Conservation (phyloP, 2,329 filamentous ascomycete species). For the Hymenoscyphus repandus region DNA sequence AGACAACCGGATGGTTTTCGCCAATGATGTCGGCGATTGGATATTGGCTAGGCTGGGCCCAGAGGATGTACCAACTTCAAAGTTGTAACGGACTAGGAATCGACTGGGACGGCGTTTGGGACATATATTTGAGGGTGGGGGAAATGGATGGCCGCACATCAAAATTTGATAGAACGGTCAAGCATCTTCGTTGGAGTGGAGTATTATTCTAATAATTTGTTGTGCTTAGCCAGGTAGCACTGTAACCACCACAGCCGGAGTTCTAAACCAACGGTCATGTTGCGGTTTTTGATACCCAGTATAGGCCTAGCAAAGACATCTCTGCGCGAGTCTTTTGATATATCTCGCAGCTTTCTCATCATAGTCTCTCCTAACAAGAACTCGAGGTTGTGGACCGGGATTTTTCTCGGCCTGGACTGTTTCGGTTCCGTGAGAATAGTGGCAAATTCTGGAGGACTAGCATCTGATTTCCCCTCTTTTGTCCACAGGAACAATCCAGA, state of each 20-base stretch:
- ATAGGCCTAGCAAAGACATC: slow-evolving; percentile 8
- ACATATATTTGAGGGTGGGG: slow-evolving; percentile 4
- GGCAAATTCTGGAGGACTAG: slow-evolving; percentile 35
- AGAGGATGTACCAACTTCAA: slow-evolving; percentile 12
- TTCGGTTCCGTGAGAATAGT: slow-evolving; percentile 35
- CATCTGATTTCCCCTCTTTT: slow-evolving; percentile 9
- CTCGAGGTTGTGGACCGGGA: slow-evolving; percentile 49
- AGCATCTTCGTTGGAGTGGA: no score
- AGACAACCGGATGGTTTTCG: slow-evolving; percentile 35
- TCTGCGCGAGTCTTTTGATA: slow-evolving; percentile 20
- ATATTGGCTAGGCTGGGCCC: slow-evolving; percentile 44
- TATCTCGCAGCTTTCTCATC: slow-evolving; percentile 34
- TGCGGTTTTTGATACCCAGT: slow-evolving; percentile 38
- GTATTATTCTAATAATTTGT: not conserved
- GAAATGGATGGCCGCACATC: not conserved
- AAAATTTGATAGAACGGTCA: no score
- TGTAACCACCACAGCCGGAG: slow-evolving; percentile 53
- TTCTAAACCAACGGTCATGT: slow-evolving; percentile 41
- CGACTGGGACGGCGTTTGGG: not conserved
- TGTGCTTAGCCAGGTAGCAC: slow-evolving; percentile 41
- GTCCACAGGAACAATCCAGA: not conserved
- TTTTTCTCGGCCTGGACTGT: slow-evolving; percentile 29
- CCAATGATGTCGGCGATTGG: slow-evolving; percentile 60
- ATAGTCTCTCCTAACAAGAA: slow-evolving; percentile 46
- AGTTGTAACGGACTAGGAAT: slow-evolving; percentile 11